A percentile compares a stretch with the other conserved stretches of the same genome.
Evolutionary conservation across 192 early-diverging fungal species (phyloP).

Genomic region (Podila horticola): DNA sequence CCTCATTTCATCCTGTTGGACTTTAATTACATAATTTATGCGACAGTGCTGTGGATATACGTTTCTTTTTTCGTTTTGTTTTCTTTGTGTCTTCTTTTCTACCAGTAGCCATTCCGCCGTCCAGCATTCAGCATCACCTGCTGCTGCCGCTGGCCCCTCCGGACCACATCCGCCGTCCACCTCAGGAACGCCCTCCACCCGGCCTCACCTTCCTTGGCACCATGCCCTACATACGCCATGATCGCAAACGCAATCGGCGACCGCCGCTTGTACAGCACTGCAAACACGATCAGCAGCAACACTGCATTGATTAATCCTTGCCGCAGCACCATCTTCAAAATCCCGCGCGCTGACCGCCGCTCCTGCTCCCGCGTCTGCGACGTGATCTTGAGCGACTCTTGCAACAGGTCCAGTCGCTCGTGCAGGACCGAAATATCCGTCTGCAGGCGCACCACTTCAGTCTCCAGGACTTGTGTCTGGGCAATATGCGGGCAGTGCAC

Average conservation of each 20-base stretch:
- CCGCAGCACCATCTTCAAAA: slow-evolving; percentile 29
- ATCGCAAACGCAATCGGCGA: slow-evolving; percentile 50
- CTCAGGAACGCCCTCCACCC: slow-evolving; percentile 41
- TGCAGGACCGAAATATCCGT: slow-evolving; percentile 47
- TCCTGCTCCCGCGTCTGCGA: slow-evolving; percentile 25
- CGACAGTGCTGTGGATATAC: too few species aligned
- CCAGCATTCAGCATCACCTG: slow-evolving; percentile 32
- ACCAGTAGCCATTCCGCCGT: slow-evolving; percentile 46
- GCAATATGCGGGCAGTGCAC: slow-evolving; percentile 30
- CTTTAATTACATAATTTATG: too few species aligned
- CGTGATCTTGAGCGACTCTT: slow-evolving; percentile 42
- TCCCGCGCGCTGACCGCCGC: slow-evolving; percentile 30
- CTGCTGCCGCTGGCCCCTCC: slow-evolving; percentile 22
- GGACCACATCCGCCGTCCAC: slow-evolving; percentile 21
- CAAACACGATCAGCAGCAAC: slow-evolving; percentile 43
- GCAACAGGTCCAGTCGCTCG: slow-evolving; percentile 39
- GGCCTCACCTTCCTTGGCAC: slow-evolving; percentile 35
- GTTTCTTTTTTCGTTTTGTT: too few species aligned
- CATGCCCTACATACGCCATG: slow-evolving; percentile 33
- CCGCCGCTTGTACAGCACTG: slow-evolving; percentile 39
- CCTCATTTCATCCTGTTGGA: too few species aligned
- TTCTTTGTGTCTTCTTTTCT: not conserved
- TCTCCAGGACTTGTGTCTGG: slow-evolving; percentile 24
- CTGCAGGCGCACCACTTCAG: slow-evolving; percentile 27
- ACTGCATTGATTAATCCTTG: slow-evolving; percentile 46